Percentiles rank a stretch among this genome's conserved stretches.
These are phyloP conservation scores for Hyaloperonospora arabidopsidis DNA, from an alignment of 352 stramenopile species.

Conservation along the genomic window DNA sequence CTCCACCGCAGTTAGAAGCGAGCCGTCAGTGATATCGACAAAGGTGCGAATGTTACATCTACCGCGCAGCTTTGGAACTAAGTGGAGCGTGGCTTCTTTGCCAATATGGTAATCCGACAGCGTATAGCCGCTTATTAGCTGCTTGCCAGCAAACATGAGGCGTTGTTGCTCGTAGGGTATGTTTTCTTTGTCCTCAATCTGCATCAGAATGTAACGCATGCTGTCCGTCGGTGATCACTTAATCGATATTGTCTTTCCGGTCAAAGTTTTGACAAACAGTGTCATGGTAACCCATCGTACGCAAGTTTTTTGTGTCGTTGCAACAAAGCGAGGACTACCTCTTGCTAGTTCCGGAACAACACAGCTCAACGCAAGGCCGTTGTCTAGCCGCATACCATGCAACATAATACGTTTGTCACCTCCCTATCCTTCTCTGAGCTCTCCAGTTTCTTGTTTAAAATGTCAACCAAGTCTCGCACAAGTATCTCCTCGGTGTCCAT, in stretches of 20 bases:
- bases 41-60: conserved; percentile 5
- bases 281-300: background rate
- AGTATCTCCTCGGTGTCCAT: background rate
- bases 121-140: background rate
- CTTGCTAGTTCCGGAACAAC: conserved; percentile 3
- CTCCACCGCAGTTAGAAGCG: conserved; percentile 4
- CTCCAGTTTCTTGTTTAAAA: no score
- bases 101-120: conserved; percentile 4
- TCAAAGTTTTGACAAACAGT: conserved; percentile 7
- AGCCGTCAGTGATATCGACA: conserved; percentile 23
- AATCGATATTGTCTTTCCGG: background rate
- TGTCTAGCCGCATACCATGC: background rate
- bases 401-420: no score
- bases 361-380: background rate
- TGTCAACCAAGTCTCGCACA: background rate
- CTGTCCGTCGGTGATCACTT: conserved; percentile 1
- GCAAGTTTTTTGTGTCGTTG: background rate
- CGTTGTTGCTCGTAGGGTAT: conserved; percentile 2
- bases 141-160: conserved; percentile 1
- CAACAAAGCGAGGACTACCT: conserved; percentile 9
- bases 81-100: background rate
- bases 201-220: conserved; percentile 3
- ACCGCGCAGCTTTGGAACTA: background rate
- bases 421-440: no score
- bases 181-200: conserved; percentile 9